Evolutionary conservation across 192 early-diverging fungal genomes (phyloP).

Genomic region (Entomortierella beljakovae): DNA sequence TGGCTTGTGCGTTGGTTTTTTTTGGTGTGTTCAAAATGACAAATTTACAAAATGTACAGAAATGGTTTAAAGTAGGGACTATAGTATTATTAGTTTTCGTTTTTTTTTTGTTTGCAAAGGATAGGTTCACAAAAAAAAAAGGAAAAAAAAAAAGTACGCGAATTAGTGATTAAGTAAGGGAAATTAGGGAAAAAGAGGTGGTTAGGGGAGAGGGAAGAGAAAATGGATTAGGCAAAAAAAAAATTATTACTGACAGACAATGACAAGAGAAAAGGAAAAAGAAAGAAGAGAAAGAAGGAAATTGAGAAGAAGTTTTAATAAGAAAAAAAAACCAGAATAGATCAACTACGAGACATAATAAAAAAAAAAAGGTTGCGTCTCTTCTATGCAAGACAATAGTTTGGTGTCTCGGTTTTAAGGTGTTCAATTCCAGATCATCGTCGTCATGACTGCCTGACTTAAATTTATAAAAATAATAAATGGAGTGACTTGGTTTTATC

Average conservation of each 20-base stretch:
- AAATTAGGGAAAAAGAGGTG: too few relatives aligned
- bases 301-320: not conserved
- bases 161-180: too few relatives aligned
- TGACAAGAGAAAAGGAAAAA: not conserved
- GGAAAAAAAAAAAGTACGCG: not conserved
- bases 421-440: too few relatives aligned
- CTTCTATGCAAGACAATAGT: too few relatives aligned
- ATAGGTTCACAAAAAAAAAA: too few relatives aligned
- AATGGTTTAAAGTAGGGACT: not conserved
- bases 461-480: too few relatives aligned
- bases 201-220: not conserved
- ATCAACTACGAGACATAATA: not conserved
- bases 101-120: too few relatives aligned
- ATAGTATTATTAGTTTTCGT: not conserved
- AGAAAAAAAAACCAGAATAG: not conserved
- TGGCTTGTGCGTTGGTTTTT: not conserved
- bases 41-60: not conserved
- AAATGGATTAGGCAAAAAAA: not conserved
- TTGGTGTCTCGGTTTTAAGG: too few relatives aligned
- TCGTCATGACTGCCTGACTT: too few relatives aligned
- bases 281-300: not conserved
- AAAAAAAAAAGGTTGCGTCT: not conserved
- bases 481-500: too few relatives aligned
- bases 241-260: not conserved
- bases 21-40: not conserved